Evolutionary conservation across 2,329 filamentous ascomycete species (phyloP), one percentile per base, ranked within the genome.

Genomic region (Dactylellina haptotyla): DNA sequence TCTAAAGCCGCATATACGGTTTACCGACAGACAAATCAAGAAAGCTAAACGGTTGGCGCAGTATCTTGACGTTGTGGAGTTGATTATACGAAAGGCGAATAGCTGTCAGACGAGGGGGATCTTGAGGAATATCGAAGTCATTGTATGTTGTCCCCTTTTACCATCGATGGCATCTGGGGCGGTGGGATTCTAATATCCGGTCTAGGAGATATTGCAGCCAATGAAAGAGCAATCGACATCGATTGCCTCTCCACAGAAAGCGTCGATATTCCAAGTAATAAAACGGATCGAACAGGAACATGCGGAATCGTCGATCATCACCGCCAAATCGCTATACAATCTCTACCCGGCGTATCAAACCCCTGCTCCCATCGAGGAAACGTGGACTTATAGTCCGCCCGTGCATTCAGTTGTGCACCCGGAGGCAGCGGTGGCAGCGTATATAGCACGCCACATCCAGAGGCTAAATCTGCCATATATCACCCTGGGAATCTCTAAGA

Each of bases 21-120:
- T 64, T 16, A 64, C 66, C n/a, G 43, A 59, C 8, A 14, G 26
- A 14, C 51, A 64, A 18, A 28, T 72, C 10, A 45, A 46, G 9
- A 28, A 34, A 23, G 43, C 41, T 9, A 34, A 16, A 3, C 25
- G 48, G 18, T n/a, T 59, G 8, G 58, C 23, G n/a, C 10, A 3
- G 23, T 72, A 72, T 20, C n/a, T 43, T 3, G 43, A 53, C 4
- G 34, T 46, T 8, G 26, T 59, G 1, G 39, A 64, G 14, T 9
- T 59, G 12, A 51, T 72, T 2, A 30, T 41, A 26, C 32, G 45
- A 20, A 41, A 34, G 46, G 51, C 32, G 23, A 10, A 3, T 4
- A 26, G 2, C 14, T 4, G 12, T 9, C 5, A 5, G 18, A 53
- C 14, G 10, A 16, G 25, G 20, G 32, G 23, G 3, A 3, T 51